phyloP scores from a whole-genome alignment of 192 early-diverging fungal genomes.

The Podila horticola region DNA sequence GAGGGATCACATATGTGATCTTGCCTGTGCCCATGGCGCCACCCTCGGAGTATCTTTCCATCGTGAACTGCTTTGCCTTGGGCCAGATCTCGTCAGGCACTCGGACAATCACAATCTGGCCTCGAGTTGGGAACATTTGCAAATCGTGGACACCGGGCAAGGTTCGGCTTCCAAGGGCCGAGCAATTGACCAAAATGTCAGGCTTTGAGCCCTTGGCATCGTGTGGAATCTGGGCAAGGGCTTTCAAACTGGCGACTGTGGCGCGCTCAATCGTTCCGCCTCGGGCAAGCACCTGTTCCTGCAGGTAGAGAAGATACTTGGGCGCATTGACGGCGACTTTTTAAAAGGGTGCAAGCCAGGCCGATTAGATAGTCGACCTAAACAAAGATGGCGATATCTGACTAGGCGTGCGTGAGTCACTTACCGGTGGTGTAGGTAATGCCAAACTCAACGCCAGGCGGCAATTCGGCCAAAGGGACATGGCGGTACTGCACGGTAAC shows the following conservation, averaged over 20 bases:
- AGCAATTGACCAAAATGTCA: conserved; percentile 82
- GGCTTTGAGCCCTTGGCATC: conserved; percentile 21
- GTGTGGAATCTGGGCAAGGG: conserved; percentile 52
- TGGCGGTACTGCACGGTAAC: conserved; percentile 46
- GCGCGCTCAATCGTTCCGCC: conserved; percentile 61
- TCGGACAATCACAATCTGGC: conserved; percentile 81
- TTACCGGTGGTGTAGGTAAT: conserved; percentile 69
- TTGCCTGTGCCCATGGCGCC: conserved; percentile 41
- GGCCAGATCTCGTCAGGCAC: conserved; percentile 74
- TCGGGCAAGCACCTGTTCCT: conserved; percentile 52
- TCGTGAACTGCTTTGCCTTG: conserved; percentile 59
- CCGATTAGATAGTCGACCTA: no score
- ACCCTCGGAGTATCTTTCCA: conserved; percentile 56
- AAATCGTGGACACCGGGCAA: conserved; percentile 80
- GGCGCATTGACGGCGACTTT: conserved; percentile 72
- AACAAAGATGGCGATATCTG: no score
- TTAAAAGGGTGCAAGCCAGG: not conserved
- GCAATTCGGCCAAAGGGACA: conserved; percentile 58
- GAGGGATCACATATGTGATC: conserved; percentile 79
- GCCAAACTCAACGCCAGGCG: conserved; percentile 66
- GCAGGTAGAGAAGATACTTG: conserved; percentile 71
- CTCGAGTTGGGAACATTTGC: conserved; percentile 79
- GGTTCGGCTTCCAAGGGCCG: conserved; percentile 72
- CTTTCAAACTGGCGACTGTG: conserved; percentile 59
- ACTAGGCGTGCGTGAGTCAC: conserved; percentile 7